A percentile compares a stretch with the other conserved stretches of the same genome.
phyloP scores from a whole-genome alignment of 306 rosid species.

The Nissolia schottii region DNA sequence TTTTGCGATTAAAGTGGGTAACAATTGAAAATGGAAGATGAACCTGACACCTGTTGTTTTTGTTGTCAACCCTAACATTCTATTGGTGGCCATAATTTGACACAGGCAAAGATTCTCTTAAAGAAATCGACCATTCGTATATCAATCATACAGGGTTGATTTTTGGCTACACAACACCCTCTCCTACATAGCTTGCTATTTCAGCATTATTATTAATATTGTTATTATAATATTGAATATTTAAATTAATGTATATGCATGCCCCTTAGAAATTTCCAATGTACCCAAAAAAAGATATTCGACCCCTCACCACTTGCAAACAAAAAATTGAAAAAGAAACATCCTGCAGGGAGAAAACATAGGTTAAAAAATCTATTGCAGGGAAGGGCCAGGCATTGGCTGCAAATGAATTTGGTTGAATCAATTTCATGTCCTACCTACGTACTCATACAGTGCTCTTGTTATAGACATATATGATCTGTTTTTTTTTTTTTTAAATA shows the following conservation, averaged over 20 bases:
- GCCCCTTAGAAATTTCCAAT: not conserved
- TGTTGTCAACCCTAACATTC: slow-evolving; percentile 51
- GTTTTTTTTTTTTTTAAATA: not conserved
- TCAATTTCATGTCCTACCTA: slow-evolving; percentile 10
- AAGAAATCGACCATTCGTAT: slow-evolving; percentile 51
- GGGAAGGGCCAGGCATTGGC: not conserved
- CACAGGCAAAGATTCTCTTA: slow-evolving; percentile 60
- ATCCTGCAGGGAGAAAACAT: not conserved
- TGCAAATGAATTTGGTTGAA: slow-evolving; percentile 1
- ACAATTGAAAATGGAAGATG: slow-evolving; percentile 32
- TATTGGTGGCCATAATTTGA: slow-evolving; percentile 55
- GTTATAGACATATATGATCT: not conserved
- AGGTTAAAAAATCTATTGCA: not conserved
- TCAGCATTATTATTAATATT: not conserved
- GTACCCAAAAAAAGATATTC: not conserved
- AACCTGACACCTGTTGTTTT: slow-evolving; percentile 42
- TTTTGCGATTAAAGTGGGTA: too few relatives aligned
- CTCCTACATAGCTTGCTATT: slow-evolving; percentile 4
- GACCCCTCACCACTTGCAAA: not conserved
- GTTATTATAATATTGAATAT: not conserved
- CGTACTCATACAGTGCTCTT: not conserved
- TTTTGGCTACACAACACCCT: slow-evolving; percentile 24
- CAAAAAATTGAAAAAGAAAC: not conserved
- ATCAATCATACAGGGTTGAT: slow-evolving; percentile 31
- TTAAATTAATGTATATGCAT: not conserved